Base-by-base conservation (phyloP, 1,284 basidiomycete genomes). In the Leccinum fuscescens region DNA sequence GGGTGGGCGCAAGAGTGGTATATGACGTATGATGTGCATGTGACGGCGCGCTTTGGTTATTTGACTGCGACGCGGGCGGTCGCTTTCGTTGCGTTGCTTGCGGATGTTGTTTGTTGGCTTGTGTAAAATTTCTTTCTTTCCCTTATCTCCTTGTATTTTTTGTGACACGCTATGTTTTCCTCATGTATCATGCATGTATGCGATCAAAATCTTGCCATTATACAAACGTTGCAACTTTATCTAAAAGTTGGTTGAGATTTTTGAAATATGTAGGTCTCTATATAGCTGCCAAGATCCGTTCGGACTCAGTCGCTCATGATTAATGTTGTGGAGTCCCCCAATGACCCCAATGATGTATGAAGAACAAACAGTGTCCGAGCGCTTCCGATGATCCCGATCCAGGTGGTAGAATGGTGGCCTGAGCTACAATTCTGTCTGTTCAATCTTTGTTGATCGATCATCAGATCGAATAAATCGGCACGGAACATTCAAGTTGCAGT, bases 1-100 rank as follows among this genome's bases (percentile, higher is more conserved):
- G 88, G 82, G 78, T 84, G 27, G 86, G 85, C 2, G 89, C 79
- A 4, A 73, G 89, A 37, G 82, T 91, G 14, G 87, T 77, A 5
- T 90, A 85, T 68, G 86, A 89, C 69, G 62, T 69, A 27, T 77
- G 61, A 68, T 17, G n/a, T 49, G 11, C 9, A 49, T 9, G 22
- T 51, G 49, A 51, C 17, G 49, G 14, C 22, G 24, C 22, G 27
- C n/a, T 29, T 51, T 31, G 27, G 27, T 14, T 6, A 27, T 9
- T 24, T 51, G 27, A 24, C 49, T 31, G 49, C n/a, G 49, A n/a
- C 8, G 24, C 27, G 15, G 27, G 17, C 24, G 22, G 48, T 48
- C 17, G 20, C 44, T 48, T 48, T 22, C 9, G 7, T 49, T 24
- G 46, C 22, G 14, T 7, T 15, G 22, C 22, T 2, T 49, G 46